phyloP scores from a whole-genome alignment of 2,329 filamentous ascomycete genomes.

The Arthrinium phaeospermum region DNA sequence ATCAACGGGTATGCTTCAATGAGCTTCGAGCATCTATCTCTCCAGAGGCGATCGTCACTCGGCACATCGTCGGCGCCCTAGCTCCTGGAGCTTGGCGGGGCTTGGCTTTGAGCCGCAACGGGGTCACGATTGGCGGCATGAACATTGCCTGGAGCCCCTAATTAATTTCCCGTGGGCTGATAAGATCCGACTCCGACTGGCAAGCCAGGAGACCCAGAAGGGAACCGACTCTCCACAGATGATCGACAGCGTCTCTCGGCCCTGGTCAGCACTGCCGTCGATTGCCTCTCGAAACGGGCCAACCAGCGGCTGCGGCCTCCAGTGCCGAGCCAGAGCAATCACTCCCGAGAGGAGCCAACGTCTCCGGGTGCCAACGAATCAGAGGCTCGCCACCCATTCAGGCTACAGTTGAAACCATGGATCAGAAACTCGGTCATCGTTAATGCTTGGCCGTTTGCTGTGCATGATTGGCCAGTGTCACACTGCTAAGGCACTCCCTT shows the following conservation, averaged over 20 bases:
- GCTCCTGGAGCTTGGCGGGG: neutral
- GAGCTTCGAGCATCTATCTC: neutral
- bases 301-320: neutral
- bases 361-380: conserved; percentile 2
- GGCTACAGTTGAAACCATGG: conserved; percentile 9
- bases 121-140: conserved; percentile 1
- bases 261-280: conserved; percentile 4
- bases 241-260: conserved; percentile 3
- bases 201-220: neutral
- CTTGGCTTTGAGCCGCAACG: conserved; percentile 9
- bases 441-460: conserved; percentile 1
- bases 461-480: neutral
- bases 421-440: neutral
- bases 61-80: neutral
- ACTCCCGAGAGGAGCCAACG: conserved; percentile 11
- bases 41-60: neutral
- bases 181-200: conserved; percentile 5
- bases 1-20: neutral
- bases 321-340: conserved; percentile 12
- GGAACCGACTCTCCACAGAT: conserved; percentile 12
- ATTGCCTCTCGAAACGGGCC: conserved; percentile 4
- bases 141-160: conserved; percentile 11
- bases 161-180: conserved; percentile 13
- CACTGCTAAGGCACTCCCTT: neutral
- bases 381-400: neutral